A percentile compares a stretch with the other conserved stretches of the same genome.
These are phyloP conservation scores for Cyclotella cryptica DNA, from an alignment of 108 stramenopile species.

Conservation along the genomic window DNA sequence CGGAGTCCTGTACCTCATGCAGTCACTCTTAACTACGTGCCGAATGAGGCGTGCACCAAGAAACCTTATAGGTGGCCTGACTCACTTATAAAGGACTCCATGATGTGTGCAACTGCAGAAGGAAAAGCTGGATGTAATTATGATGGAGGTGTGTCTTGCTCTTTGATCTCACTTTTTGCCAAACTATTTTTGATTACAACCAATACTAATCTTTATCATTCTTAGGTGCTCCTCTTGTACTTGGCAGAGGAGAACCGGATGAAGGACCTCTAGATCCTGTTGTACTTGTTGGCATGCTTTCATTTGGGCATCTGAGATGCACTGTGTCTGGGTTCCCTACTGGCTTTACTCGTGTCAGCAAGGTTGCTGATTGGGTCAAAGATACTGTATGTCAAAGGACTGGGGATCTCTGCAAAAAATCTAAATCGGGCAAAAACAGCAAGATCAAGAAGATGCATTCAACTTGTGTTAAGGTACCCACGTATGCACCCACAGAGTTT, in stretches of 20 bases:
- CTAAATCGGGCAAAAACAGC: neutral
- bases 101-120: neutral
- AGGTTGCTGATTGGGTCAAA: constrained; percentile 8
- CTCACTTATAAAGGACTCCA: neutral
- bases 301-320: neutral
- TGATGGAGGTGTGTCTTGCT: neutral
- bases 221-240: too few species aligned
- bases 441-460: neutral
- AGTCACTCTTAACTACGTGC: neutral
- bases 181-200: too few species aligned
- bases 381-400: too few species aligned
- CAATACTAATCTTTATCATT: too few species aligned
- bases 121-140: neutral
- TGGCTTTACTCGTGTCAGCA: neutral
- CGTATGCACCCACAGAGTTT: neutral
- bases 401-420: neutral
- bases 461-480: neutral
- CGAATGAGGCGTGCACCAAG: constrained; percentile 6
- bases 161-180: too few species aligned
- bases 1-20: neutral
- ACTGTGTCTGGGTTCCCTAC: neutral
- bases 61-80: constrained; percentile 5
- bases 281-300: neutral
- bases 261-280: neutral
- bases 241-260: neutral